Conservation (phyloP, 1,284 basidiomycete species). For the Ganoderma multipileum region DNA sequence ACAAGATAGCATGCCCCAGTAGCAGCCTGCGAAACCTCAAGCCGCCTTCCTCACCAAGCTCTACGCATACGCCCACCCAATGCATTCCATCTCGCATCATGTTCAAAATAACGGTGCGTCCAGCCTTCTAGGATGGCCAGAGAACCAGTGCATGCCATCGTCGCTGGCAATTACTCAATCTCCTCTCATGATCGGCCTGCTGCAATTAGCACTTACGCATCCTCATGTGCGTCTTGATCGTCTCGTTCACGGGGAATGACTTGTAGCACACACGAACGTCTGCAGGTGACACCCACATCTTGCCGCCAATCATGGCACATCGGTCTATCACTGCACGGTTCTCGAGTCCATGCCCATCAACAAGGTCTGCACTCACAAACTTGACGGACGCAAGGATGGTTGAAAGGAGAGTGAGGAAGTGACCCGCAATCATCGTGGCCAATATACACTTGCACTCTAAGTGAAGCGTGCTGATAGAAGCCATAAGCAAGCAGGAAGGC, state of each 20-base stretch:
- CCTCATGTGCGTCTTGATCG: slow-evolving; percentile 56
- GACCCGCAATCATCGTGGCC: slow-evolving; percentile 23
- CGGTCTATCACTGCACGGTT: slow-evolving; percentile 44
- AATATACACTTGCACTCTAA: background rate
- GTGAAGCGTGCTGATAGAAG: background rate
- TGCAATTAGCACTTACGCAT: no score
- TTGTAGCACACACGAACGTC: slow-evolving; percentile 58
- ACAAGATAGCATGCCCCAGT: no score
- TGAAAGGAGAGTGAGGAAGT: slow-evolving; percentile 24
- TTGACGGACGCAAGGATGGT: slow-evolving; percentile 17
- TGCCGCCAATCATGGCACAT: slow-evolving; percentile 56
- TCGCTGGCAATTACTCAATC: no score
- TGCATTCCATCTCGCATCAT: no score
- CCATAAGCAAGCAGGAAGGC: background rate
- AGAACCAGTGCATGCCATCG: no score
- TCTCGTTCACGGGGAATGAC: slow-evolving; percentile 51
- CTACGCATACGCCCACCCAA: no score
- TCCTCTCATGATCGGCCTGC: no score
- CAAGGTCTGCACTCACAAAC: slow-evolving; percentile 16
- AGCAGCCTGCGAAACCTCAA: no score
- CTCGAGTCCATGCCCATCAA: slow-evolving; percentile 10
- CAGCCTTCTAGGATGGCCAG: no score
- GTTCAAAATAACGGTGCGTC: no score
- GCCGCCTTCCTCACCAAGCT: no score
- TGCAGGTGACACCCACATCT: slow-evolving; percentile 58